Evolutionary conservation across 208 protist species (phyloP).

Genomic region (Kentomonas sorsogonicus): DNA sequence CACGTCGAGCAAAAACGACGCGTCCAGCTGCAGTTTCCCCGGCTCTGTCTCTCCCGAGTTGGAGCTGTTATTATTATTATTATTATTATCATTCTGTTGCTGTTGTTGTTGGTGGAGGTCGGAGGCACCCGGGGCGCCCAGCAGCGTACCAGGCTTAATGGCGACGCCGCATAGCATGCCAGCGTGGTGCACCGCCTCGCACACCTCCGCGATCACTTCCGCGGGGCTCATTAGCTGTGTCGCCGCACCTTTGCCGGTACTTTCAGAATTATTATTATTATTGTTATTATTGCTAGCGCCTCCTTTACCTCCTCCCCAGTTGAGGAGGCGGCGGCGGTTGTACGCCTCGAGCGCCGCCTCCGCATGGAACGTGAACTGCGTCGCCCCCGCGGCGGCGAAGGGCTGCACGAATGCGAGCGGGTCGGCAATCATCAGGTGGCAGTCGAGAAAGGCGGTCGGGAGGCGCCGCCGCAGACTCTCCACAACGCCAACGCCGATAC

Average conservation of each 20-base stretch:
- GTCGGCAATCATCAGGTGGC: constrained; percentile 95
- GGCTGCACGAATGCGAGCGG: constrained; percentile 86
- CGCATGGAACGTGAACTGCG: constrained; percentile 94
- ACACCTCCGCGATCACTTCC: background rate
- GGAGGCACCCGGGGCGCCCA: constrained; percentile 35
- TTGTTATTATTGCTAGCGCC: background rate
- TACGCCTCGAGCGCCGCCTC: constrained; percentile 81
- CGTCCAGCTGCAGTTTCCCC: constrained; percentile 54
- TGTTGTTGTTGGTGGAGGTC: no score
- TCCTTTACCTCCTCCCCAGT: no score
- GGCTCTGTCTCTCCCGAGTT: no score
- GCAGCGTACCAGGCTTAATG: constrained; percentile 94
- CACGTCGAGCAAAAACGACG: constrained; percentile 92
- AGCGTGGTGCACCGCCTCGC: constrained; percentile 8
- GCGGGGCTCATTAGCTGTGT: constrained; percentile 55
- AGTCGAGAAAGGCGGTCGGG: constrained; percentile 90
- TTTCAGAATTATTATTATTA: background rate
- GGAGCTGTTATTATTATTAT: no score
- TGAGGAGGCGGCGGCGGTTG: no score
- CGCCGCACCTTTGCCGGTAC: constrained; percentile 15
- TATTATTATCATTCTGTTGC: no score
- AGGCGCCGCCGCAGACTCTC: constrained; percentile 81
- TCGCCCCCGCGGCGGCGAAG: constrained; percentile 86
- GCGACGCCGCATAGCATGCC: constrained; percentile 94
- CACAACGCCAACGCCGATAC: constrained; percentile 92